Conservation (phyloP, 108 stramenopile species). For the Skeletonema menzelii region DNA sequence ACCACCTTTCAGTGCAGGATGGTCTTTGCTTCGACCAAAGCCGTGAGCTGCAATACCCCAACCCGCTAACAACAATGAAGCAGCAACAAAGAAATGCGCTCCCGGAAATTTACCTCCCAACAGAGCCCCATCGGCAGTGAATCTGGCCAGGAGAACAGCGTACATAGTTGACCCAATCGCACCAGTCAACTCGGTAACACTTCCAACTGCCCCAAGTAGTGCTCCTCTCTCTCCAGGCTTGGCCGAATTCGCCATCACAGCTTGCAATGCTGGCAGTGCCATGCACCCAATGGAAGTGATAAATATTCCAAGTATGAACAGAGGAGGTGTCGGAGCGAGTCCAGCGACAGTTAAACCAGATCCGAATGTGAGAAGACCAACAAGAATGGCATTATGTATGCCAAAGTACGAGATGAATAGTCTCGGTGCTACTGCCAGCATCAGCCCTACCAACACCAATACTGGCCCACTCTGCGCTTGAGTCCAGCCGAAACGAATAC, state of each 20-base stretch:
- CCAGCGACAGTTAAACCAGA: conserved; percentile 9
- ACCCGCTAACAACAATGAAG: conserved; percentile 2
- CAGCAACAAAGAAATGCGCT: conserved; percentile 7
- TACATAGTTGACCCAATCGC: conserved; percentile 24
- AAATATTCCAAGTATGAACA: conserved; percentile 15
- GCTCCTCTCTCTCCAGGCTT: conserved; percentile 15
- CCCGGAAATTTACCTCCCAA: conserved; percentile 11
- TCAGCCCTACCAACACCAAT: conserved; percentile 4
- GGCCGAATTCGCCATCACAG: conserved; percentile 13
- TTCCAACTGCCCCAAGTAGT: conserved; percentile 23
- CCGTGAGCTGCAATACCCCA: conserved; percentile 9
- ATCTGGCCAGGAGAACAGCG: conserved; percentile 7
- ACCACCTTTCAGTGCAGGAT: conserved; percentile 10
- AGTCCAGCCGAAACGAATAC: conserved; percentile 25
- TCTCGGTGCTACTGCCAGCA: conserved; percentile 28
- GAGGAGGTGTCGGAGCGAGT: conserved; percentile 7
- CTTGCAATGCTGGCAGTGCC: conserved; percentile 9
- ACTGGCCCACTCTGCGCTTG: conserved; percentile 20
- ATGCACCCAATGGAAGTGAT: conserved; percentile 14
- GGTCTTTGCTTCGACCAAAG: conserved; percentile 4
- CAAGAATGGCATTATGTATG: conserved; percentile 5
- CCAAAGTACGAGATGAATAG: conserved; percentile 18
- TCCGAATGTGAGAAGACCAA: conserved; percentile 12
- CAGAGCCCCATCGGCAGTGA: conserved; percentile 5
- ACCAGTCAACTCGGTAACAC: conserved; percentile 16